Evolutionary conservation across 176 grass and related monocot genomes (phyloP).

Genomic region (Eleusine indica): DNA sequence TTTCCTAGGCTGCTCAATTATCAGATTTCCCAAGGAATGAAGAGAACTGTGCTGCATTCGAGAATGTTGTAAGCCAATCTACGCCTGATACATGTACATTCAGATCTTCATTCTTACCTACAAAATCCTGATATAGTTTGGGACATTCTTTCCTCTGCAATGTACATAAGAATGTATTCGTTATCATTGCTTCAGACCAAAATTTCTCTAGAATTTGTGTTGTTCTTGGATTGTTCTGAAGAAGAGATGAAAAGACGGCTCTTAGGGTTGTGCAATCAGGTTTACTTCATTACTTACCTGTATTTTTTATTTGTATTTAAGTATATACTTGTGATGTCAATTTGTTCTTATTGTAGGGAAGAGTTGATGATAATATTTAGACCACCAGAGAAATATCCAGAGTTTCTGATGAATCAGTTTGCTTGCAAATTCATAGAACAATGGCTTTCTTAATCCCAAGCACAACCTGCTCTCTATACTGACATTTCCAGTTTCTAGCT

Average conservation of each 20-base stretch:
- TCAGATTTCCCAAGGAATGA: slow-evolving; percentile 71
- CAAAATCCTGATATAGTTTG: slow-evolving; percentile 2
- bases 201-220: slow-evolving; percentile 70
- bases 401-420: slow-evolving; percentile 86
- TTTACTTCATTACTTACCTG: slow-evolving; percentile 19
- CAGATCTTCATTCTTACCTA: not conserved
- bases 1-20: too few species aligned
- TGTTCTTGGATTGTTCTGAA: slow-evolving; percentile 92
- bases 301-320: not conserved
- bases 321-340: not conserved
- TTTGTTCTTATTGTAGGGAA: slow-evolving; percentile 55
- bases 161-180: not conserved
- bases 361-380: slow-evolving; percentile 98
- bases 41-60: slow-evolving; percentile 89
- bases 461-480: too few species aligned
- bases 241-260: slow-evolving; percentile 87
- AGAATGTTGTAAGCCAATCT: slow-evolving; percentile 65
- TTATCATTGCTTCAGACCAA: slow-evolving; percentile 62
- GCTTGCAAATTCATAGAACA: not conserved
- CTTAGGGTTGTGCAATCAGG: slow-evolving; percentile 86
- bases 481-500: too few species aligned
- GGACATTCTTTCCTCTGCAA: not conserved
- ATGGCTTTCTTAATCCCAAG: not conserved
- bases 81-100: not conserved
- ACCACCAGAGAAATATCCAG: slow-evolving; percentile 88